phyloP scores from a whole-genome alignment of 345 rosid species.

The Sonneratia caseolaris region DNA sequence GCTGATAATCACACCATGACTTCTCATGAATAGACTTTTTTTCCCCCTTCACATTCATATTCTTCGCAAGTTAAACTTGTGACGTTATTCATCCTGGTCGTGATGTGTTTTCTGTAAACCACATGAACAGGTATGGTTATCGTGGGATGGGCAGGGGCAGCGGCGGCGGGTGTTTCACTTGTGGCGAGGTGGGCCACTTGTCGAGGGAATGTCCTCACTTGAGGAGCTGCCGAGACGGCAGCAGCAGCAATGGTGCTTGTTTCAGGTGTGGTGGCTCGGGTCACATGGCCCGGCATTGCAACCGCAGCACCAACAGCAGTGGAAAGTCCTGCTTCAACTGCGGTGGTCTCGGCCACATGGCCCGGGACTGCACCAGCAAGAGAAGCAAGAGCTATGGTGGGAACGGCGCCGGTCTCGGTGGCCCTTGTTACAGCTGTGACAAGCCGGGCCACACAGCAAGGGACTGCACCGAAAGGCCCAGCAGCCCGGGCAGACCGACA shows the following conservation, averaged over 20 bases:
- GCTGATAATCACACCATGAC: no score
- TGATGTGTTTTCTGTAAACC: background rate
- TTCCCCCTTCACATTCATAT: background rate
- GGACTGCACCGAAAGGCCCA: conserved; percentile 36
- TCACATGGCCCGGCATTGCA: conserved; percentile 62
- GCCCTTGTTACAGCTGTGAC: conserved; percentile 49
- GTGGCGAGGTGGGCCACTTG: conserved; percentile 51
- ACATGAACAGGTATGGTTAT: background rate
- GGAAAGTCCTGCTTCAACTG: conserved; percentile 41
- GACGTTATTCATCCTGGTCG: background rate
- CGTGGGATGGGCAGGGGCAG: background rate
- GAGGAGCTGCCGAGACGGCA: conserved; percentile 17
- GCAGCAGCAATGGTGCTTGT: conserved; percentile 27
- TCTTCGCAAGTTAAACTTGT: background rate
- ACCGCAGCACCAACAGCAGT: conserved; percentile 24
- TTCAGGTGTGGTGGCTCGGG: conserved; percentile 52
- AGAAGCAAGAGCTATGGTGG: conserved; percentile 16
- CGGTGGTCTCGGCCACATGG: conserved; percentile 36
- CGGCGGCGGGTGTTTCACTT: conserved; percentile 33
- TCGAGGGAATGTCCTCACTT: conserved; percentile 45
- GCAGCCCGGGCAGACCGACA: conserved; percentile 7
- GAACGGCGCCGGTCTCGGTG: conserved; percentile 15
- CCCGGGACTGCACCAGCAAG: conserved; percentile 35
- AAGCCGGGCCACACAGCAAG: conserved; percentile 56
- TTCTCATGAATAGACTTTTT: background rate